Evolutionary conservation across 116 monocot genomes (phyloP).

Genomic region (Iris pallida): DNA sequence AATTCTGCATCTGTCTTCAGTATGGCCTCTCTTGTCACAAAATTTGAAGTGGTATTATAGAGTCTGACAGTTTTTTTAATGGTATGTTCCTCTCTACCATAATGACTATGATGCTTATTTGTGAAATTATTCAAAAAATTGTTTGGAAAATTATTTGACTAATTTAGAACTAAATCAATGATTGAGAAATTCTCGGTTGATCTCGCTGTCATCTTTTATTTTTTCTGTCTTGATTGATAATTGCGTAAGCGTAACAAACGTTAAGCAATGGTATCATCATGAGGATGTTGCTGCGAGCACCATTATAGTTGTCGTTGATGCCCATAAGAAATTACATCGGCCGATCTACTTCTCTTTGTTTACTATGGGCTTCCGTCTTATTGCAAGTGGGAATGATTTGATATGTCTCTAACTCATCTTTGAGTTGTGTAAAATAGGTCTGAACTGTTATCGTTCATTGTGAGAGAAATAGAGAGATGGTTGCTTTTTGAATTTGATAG

Average conservation of each 20-base stretch:
- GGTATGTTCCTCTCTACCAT: not conserved
- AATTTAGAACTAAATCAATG: not conserved
- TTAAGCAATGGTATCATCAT: not conserved
- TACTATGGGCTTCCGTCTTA: not conserved
- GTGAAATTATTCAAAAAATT: not conserved
- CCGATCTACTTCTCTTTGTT: not conserved
- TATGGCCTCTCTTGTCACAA: not conserved
- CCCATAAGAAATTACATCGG: conserved; percentile 9
- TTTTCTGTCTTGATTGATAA: not conserved
- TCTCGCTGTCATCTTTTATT: not conserved
- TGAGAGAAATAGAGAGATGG: too few relatives aligned
- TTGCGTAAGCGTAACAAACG: not conserved
- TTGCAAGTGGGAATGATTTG: not conserved
- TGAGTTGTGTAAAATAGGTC: not conserved
- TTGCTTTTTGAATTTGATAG: not conserved
- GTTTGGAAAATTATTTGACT: not conserved
- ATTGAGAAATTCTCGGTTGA: not conserved
- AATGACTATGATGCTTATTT: not conserved
- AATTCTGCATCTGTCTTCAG: not conserved
- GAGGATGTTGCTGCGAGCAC: not conserved
- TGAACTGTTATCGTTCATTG: not conserved
- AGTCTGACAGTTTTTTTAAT: not conserved
- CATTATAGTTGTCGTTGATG: not conserved
- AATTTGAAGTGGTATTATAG: not conserved
- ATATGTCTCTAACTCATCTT: conserved; percentile 6